phyloP scores from a whole-genome alignment of 331 rosid species.

The Malus hybrid region DNA sequence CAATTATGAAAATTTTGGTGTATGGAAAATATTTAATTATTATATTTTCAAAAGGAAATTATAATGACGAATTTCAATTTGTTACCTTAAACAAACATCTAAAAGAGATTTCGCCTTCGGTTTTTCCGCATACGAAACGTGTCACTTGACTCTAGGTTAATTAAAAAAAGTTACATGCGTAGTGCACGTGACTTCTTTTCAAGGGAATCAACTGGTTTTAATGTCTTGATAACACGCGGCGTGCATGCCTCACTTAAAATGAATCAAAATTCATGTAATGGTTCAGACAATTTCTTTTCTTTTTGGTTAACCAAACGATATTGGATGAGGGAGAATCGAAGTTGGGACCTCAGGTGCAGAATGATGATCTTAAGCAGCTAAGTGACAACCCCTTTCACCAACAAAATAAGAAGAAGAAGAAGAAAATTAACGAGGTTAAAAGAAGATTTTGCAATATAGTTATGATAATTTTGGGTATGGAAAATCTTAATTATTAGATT shows the following conservation, averaged over 20 bases:
- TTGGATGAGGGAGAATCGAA: background rate
- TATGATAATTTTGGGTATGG: background rate
- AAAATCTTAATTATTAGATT: background rate
- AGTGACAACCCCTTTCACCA: no score
- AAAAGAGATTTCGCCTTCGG: background rate
- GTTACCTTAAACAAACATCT: background rate
- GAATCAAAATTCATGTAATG: background rate
- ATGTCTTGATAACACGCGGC: background rate
- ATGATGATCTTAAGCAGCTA: no score
- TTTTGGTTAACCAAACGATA: background rate
- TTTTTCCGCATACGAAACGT: background rate
- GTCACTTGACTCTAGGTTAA: fast-evolving
- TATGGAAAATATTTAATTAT: no score
- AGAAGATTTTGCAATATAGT: background rate
- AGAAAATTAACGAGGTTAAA: background rate
- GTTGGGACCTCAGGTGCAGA: background rate
- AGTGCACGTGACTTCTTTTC: background rate
- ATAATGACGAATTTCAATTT: background rate
- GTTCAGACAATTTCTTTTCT: background rate
- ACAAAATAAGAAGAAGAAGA: no score
- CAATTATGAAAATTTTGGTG: background rate
- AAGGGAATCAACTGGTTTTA: no score
- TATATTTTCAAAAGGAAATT: background rate
- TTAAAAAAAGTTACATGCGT: background rate
- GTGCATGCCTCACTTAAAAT: background rate